Base-by-base conservation (phyloP, 371 early-diverging fungal species). In the Rhizopus stolonifer region DNA sequence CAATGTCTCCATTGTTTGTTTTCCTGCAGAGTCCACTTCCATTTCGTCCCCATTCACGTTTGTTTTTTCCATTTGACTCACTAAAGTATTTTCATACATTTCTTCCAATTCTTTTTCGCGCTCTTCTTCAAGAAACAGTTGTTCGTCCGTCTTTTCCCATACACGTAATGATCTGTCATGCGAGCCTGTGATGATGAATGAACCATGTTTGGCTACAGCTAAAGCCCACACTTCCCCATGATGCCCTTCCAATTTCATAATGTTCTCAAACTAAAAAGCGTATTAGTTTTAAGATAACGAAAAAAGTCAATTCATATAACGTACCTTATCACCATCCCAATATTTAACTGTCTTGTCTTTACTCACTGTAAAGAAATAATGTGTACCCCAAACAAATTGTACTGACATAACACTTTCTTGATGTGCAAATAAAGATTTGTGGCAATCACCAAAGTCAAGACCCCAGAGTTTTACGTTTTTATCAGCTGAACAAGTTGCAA, bases 401-500 rank as follows among this genome's bases (percentile, higher is more conserved):
- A 92, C 83, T 7, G 74, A 72, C 76, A 93, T 94, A 29, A 98
- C 86, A 33, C 88, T 81, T 61, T 96, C 98, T 64, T 90, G 86
- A 80, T 98, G 98, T 4, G 95, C 97, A 67, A 92, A 84, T 43
- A 97, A 59, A 33, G 93, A 92, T 62, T 89, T 87, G 70, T 95
- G 98, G 64, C 98, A 98, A 77, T 98, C 98, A 61, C 98, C 98
- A 69, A 97, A 98, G 70, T 98, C 98, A 58, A 96, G 75, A 44
- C 98, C 98, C 98, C 98, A 98, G 21, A 98, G 71, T 69, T 96
- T 97, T 49, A 97, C 84, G 49, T 93, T 92, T 79, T 98, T 98
- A 80, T 98, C 98, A 0, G 95, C 90, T 3, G 92, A 91, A 17
- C 87, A 91, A 1, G 96, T 94, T 22, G 90, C 89, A 62, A 98